Evolutionary conservation across 2,329 filamentous ascomycete genomes (phyloP).

Genomic region (Fragosphaeria purpurea): DNA sequence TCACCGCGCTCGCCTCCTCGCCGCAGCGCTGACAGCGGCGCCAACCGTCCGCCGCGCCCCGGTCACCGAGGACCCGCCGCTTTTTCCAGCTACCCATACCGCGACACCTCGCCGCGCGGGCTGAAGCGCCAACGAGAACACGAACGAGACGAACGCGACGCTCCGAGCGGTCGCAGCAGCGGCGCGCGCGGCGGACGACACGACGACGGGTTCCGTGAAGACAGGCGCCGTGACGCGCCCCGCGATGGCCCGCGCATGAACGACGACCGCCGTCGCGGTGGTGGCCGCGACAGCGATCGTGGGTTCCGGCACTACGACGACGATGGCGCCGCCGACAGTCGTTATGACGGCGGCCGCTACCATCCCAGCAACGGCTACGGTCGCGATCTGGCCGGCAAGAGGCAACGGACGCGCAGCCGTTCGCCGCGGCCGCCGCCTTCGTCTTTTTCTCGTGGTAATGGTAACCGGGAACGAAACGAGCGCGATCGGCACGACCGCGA

Average conservation of each 20-base stretch:
- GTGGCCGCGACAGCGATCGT: constrained; percentile 9
- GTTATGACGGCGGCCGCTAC: constrained; percentile 30
- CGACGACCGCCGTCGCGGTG: not conserved
- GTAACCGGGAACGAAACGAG: constrained; percentile 15
- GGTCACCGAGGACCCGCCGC: not conserved
- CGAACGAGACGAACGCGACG: constrained; percentile 50
- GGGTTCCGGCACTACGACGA: constrained; percentile 31
- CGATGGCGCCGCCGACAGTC: constrained; percentile 22
- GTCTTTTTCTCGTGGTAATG: constrained; percentile 20
- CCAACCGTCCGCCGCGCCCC: constrained; percentile 31
- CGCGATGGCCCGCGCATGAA: constrained; percentile 27
- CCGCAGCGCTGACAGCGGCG: constrained; percentile 20
- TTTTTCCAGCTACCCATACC: constrained; percentile 31
- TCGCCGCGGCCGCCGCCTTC: constrained; percentile 27
- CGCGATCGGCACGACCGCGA: constrained; percentile 22
- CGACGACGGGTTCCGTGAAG: constrained; percentile 44
- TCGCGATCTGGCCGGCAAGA: constrained; percentile 32
- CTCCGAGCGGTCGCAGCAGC: constrained; percentile 18
- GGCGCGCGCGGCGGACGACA: constrained; percentile 40
- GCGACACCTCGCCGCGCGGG: constrained; percentile 51
- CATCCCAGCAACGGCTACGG: constrained; percentile 40
- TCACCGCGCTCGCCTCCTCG: constrained; percentile 41
- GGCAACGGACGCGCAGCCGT: constrained; percentile 44
- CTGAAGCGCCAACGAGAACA: constrained; percentile 61
- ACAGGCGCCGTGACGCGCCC: constrained; percentile 35